Base-by-base conservation (phyloP, 768 basidiomycete species). In the Podaxis rugospora region DNA sequence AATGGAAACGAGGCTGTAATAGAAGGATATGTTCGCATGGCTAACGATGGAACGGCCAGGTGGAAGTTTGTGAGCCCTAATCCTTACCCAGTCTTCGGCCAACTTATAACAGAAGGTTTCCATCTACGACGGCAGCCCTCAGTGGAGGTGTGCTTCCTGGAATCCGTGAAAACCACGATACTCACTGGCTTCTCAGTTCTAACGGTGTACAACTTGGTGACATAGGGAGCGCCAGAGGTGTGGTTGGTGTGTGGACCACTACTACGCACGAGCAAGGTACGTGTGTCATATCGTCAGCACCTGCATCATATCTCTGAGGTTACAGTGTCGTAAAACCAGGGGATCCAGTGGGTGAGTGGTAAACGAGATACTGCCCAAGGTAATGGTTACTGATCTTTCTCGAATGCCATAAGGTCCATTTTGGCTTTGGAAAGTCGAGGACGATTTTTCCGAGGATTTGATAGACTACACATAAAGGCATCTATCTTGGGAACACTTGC, bases 211-310 rank as follows among this genome's bases (percentile, higher is more conserved):
- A 90, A 68, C 68, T 91, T 23, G 89, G 89, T 7, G 80, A 80
- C 25, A 75, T 85, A 16, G 84, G 80, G 28, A 89, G 88, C 68
- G 85, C 85, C 10, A 79, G 79, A 47, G 90, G 90, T 5, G 75
- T 90, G 23, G 78, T 85, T 28, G 89, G 90, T 4, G 76, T 80
- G 6, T 92, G 89, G 89, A 83, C 84, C 4, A 84, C 86, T 1
- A 81, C 79, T 4, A 68, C 74, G 60, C 89, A 89, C 63, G 83
- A 83, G 56, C 77, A 76, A 61, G 82, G 85, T 84, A 60, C 44
- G 65, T 63, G 27, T 14, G 16, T 52, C n/a, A 40, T 23, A 35
- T 36, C 23, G 5, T 58, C 52, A 54, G 32, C 37, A 51, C 51
- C 44, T 57, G 16, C 27, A 46, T 57, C 23, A 21, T 46, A 18